These are phyloP conservation scores for Verbena officinalis DNA, from an alignment of 257 asterid species.

Conservation along the genomic window DNA sequence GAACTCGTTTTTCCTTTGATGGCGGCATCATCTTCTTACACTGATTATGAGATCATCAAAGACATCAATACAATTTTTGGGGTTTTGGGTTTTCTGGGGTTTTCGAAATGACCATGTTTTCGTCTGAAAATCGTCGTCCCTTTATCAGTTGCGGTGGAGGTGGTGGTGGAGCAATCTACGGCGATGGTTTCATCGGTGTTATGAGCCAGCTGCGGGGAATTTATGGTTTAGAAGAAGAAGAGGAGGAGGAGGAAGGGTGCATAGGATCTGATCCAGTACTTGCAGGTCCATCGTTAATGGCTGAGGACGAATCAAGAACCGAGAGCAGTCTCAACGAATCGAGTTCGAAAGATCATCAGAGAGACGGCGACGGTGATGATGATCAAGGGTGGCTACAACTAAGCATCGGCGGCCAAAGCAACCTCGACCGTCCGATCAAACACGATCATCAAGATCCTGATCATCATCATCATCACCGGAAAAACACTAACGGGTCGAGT, in stretches of 20 bases:
- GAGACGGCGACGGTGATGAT: conserved; percentile 31
- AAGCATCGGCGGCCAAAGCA: conserved; percentile 50
- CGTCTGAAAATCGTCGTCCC: conserved; percentile 42
- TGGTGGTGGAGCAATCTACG: conserved; percentile 30
- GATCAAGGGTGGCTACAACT: conserved; percentile 75
- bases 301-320: conserved; percentile 54
- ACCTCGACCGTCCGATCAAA: conserved; percentile 6
- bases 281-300: conserved; percentile 36
- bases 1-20: conserved; percentile 32
- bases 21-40: conserved; percentile 24
- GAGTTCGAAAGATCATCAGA: conserved; percentile 30
- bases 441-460: neutral
- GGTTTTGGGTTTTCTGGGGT: conserved; percentile 33
- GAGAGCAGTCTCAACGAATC: conserved; percentile 37
- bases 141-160: conserved; percentile 30
- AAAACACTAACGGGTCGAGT: conserved; percentile 8
- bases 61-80: neutral
- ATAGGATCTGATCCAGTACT: conserved; percentile 53
- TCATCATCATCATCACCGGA: too few relatives aligned
- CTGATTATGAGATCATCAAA: too few relatives aligned
- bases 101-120: conserved; percentile 74
- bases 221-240: conserved; percentile 28
- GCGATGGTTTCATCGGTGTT: conserved; percentile 34
- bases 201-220: conserved; percentile 46
- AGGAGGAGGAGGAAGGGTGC: neutral